Evolutionary conservation across 2,329 filamentous ascomycete genomes (phyloP), one percentile per base, ranked within the genome.

Genomic region (Sordariomycetes sp.): DNA sequence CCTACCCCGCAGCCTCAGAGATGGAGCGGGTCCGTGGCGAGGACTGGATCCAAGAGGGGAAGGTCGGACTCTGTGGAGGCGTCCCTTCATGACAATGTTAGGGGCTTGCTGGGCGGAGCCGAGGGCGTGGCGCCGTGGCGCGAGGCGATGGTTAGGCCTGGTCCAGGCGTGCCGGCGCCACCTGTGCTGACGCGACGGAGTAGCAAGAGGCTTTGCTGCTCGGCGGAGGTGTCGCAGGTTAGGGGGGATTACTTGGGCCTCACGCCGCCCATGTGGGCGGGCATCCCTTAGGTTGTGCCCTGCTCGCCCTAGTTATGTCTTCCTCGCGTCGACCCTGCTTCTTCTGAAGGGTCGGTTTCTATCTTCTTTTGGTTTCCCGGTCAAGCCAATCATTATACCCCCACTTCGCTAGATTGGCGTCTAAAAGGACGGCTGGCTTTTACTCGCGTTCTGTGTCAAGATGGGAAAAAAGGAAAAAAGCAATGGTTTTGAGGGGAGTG

Each of bases 71-170:
- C 82, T 15, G 74, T 79, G 57, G 83, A 87, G 59, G 72, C 75
- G 58, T 70, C 74, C n/a, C 72, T 85, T 10, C 84, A 87, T 64
- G 81, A 86, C 59, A 84, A 85, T 59, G 84, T 88, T 12, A 81
- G 84, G 57, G 78, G 83, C 56, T 74, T 87, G 62, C 72, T 88
- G 32, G 70, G 65, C 55, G 22, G 61, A 54, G n/a, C 61, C 62
- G 60, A 61, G 56, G 60, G 61, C 54, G 64, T 64, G 34, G 59
- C 63, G 57, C 54, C 61, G 17, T 75, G 72, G 69, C 63, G 72
- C 36, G 67, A 71, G 51, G 62, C 67, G 13, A 63, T 75, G 59
- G 66, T 73, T 58, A 73, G 70, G 45, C 66, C 73, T 53, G 35
- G 52, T 25, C 25, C 56, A 1, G 48, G 52, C 39, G 56, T 34